Percentiles rank a stretch among this genome's conserved stretches.
phyloP scores from a whole-genome alignment of 2,329 filamentous ascomycete genomes.

The Ceratocystis papillata region DNA sequence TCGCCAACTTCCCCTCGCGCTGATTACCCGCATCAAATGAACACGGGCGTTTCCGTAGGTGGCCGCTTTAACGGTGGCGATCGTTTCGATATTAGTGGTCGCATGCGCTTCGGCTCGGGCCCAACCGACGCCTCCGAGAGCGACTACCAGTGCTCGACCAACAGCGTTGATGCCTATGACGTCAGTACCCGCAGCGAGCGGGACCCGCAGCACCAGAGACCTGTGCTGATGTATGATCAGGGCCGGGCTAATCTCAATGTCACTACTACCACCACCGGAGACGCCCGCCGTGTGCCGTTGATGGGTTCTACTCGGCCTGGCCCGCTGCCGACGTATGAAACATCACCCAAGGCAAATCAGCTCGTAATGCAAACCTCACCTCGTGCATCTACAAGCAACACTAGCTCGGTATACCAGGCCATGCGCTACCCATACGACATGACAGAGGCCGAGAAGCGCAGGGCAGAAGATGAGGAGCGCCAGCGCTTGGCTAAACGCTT shows the following conservation, averaged over 20 bases:
- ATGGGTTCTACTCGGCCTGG: not conserved
- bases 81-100: slow-evolving; percentile 5
- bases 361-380: slow-evolving; percentile 1
- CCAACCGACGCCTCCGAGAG: not conserved
- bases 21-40: slow-evolving; percentile 6
- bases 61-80: not conserved
- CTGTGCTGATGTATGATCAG: slow-evolving; percentile 16
- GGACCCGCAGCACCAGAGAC: slow-evolving; percentile 14
- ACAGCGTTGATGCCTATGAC: not conserved
- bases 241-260: slow-evolving; percentile 13
- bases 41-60: not conserved
- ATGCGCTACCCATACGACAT: not conserved
- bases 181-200: not conserved
- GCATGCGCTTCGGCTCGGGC: not conserved
- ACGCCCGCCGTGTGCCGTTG: not conserved
- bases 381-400: not conserved
- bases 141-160: not conserved
- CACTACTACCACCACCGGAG: not conserved
- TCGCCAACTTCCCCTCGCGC: not conserved
- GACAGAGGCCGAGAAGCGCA: not conserved
- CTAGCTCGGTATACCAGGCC: not conserved
- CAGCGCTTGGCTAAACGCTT: slow-evolving; percentile 8
- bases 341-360: not conserved
- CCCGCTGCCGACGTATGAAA: not conserved
- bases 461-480: not conserved